Evolutionary conservation across 495 filamentous ascomycete genomes (phyloP).

Genomic region (Lophiostoma macrostomum): DNA sequence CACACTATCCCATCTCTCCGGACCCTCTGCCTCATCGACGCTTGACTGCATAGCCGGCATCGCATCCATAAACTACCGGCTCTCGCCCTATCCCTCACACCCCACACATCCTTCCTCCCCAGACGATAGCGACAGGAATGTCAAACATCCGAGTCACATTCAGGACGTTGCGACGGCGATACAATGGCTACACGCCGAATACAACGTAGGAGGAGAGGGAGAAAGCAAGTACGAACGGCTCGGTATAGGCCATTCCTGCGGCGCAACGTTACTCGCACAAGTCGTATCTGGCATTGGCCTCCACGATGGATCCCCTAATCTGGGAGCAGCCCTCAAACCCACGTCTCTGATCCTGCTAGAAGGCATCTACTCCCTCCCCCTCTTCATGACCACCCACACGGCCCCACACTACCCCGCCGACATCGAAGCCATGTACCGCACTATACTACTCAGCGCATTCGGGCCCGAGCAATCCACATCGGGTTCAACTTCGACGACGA

Average conservation of each 20-base stretch:
- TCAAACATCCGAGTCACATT: conserved; percentile 28
- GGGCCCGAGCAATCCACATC: conserved; percentile 52
- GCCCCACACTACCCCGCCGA: background rate
- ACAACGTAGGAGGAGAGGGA: background rate
- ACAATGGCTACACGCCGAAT: conserved; percentile 4
- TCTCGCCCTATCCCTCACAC: conserved; percentile 25
- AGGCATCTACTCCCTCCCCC: conserved; percentile 65
- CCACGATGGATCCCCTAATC: background rate
- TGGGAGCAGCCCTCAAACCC: conserved; percentile 27
- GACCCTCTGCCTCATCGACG: background rate
- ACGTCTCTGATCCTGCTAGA: conserved; percentile 62
- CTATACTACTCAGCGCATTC: conserved; percentile 63
- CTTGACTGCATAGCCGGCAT: conserved; percentile 24
- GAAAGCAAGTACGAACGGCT: conserved; percentile 20
- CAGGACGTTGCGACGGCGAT: conserved; percentile 24
- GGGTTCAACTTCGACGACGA: conserved; percentile 51
- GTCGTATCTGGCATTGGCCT: conserved; percentile 8
- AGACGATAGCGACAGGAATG: conserved; percentile 17
- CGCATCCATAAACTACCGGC: conserved; percentile 33
- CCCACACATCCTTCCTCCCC: conserved; percentile 12
- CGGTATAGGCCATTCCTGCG: conserved; percentile 32
- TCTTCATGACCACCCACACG: conserved; percentile 49
- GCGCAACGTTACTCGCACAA: conserved; percentile 30
- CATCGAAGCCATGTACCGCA: conserved; percentile 50
- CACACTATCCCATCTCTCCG: conserved; percentile 19